Conservation (phyloP, 2,329 filamentous ascomycete genomes). For the Diaporthe caulivora region DNA sequence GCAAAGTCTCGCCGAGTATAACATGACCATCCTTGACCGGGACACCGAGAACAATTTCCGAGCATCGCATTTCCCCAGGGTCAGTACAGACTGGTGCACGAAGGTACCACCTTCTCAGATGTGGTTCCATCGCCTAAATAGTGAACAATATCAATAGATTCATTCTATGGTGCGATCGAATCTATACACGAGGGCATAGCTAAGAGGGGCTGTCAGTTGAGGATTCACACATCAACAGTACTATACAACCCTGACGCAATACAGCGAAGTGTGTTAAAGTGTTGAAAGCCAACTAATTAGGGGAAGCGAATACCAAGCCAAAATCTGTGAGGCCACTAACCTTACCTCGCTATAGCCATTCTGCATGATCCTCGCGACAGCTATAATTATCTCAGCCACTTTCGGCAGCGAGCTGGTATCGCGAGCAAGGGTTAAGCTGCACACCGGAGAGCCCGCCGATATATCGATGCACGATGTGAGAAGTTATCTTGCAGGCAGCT, state of each 20-base stretch:
- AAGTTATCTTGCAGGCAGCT: neutral
- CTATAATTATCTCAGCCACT: too few relatives aligned
- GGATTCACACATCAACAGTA: neutral
- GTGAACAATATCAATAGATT: too few relatives aligned
- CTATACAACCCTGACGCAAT: neutral
- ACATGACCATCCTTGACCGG: too few relatives aligned
- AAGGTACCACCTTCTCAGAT: too few relatives aligned
- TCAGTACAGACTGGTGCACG: too few relatives aligned
- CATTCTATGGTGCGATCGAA: too few relatives aligned
- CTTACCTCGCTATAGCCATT: neutral
- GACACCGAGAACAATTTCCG: too few relatives aligned
- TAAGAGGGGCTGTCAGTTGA: neutral
- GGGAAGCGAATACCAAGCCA: too few relatives aligned
- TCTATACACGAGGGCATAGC: neutral
- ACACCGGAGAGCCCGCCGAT: neutral
- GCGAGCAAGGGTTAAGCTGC: neutral
- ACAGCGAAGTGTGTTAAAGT: too few relatives aligned
- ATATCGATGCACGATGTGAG: neutral
- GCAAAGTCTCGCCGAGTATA: too few relatives aligned
- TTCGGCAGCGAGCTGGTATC: neutral
- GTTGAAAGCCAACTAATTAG: neutral
- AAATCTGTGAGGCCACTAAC: neutral
- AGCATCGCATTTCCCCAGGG: too few relatives aligned
- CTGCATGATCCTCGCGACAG: neutral
- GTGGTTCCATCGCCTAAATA: too few relatives aligned